phyloP scores from a whole-genome alignment of 129 eudicot genomes.

The Dittrichia graveolens region DNA sequence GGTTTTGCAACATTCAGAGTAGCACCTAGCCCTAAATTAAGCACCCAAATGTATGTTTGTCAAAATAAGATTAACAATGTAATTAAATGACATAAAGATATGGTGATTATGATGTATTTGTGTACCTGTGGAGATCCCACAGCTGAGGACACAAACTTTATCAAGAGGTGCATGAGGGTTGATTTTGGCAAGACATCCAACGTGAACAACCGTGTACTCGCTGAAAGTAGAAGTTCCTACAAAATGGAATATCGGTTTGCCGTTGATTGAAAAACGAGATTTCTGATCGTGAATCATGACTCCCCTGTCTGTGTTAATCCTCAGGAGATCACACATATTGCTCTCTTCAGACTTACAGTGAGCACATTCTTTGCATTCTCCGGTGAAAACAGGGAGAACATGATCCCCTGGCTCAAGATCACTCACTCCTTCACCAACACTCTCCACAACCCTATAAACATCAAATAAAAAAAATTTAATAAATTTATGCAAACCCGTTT shows the following conservation, averaged over 20 bases:
- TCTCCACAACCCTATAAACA: constrained; percentile 59
- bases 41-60: neutral
- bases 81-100: neutral
- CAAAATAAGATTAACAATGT: neutral
- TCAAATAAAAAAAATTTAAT: neutral
- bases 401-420: constrained; percentile 74
- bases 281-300: constrained; percentile 68
- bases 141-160: constrained; percentile 80
- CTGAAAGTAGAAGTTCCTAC: constrained; percentile 84
- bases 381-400: constrained; percentile 86
- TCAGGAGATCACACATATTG: constrained; percentile 77
- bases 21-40: constrained; percentile 65
- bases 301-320: constrained; percentile 80
- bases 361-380: constrained; percentile 78
- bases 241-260: constrained; percentile 72
- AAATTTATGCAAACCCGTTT: neutral
- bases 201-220: constrained; percentile 78
- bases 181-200: constrained; percentile 76
- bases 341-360: constrained; percentile 83
- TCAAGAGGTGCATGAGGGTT: constrained; percentile 82
- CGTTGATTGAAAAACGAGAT: constrained; percentile 66
- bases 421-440: constrained; percentile 82
- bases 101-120: neutral
- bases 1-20: constrained; percentile 92
- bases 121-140: constrained; percentile 84